Evolutionary conservation across 2,329 filamentous ascomycete species (phyloP).

Genomic region (Verticillium nubilum): DNA sequence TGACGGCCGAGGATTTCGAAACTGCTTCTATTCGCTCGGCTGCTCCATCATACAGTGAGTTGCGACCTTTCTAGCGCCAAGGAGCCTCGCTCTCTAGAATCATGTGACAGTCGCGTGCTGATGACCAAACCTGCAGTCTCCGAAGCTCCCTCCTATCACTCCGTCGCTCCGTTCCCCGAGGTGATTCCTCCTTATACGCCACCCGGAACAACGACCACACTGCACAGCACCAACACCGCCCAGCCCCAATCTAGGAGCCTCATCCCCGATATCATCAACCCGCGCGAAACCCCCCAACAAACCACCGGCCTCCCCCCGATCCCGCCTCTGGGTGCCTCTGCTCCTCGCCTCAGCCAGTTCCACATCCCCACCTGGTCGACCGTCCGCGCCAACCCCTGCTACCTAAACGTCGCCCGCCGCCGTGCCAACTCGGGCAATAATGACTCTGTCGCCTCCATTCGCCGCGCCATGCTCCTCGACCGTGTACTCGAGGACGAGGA

Average conservation of each 20-base stretch:
- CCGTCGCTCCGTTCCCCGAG: slow-evolving; percentile 41
- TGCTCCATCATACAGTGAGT: slow-evolving; percentile 63
- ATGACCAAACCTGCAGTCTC: slow-evolving; percentile 38
- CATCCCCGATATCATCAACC: slow-evolving; percentile 8
- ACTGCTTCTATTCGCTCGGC: slow-evolving; percentile 61
- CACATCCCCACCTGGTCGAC: slow-evolving; percentile 55
- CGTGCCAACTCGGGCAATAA: slow-evolving; percentile 43
- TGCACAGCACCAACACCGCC: slow-evolving; percentile 10
- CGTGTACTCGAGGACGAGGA: slow-evolving; percentile 29
- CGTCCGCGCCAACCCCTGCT: slow-evolving; percentile 48
- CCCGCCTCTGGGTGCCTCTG: slow-evolving; percentile 25
- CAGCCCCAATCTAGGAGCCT: slow-evolving; percentile 6
- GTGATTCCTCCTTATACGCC: slow-evolving; percentile 47
- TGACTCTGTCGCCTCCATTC: slow-evolving; percentile 22
- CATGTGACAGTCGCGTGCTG: neutral
- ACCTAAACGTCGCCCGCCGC: slow-evolving; percentile 58
- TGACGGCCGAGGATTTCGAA: slow-evolving; percentile 54
- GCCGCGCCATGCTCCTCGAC: slow-evolving; percentile 25
- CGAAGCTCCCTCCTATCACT: slow-evolving; percentile 60
- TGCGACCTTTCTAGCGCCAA: neutral
- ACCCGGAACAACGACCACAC: slow-evolving; percentile 15
- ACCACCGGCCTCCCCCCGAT: slow-evolving; percentile 46
- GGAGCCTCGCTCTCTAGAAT: neutral
- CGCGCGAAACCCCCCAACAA: slow-evolving; percentile 15
- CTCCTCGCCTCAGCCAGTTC: slow-evolving; percentile 42